Percentiles rank a stretch among this genome's conserved stretches.
These are phyloP conservation scores for Coemansia sp. DNA, from an alignment of 192 early-diverging fungal species.

Conservation along the genomic window DNA sequence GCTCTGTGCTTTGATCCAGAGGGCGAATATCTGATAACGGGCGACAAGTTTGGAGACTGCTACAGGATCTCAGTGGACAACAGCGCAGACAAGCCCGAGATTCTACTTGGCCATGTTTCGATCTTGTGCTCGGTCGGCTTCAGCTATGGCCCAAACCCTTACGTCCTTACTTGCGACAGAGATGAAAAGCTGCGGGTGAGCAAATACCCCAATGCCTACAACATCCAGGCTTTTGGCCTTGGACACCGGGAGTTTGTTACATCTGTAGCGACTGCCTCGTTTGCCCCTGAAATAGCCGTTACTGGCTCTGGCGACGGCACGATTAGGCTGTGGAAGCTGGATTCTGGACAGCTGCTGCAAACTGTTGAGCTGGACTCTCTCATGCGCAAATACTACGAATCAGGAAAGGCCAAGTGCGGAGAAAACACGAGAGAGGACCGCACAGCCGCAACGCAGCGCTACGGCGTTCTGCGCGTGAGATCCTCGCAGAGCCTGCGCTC, in stretches of 20 bases:
- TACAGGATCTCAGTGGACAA: conserved; percentile 34
- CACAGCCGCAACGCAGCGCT: conserved; percentile 30
- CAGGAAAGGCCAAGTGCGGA: conserved; percentile 20
- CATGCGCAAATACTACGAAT: conserved; percentile 29
- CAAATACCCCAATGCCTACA: conserved; percentile 83
- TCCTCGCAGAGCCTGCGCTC: conserved; percentile 11
- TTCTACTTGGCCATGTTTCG: conserved; percentile 90
- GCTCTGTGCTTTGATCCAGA: conserved; percentile 67
- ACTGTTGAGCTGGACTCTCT: conserved; percentile 59
- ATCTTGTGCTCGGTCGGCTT: conserved; percentile 86
- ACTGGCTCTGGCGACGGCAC: conserved; percentile 86
- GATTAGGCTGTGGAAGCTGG: conserved; percentile 74
- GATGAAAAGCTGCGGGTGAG: conserved; percentile 98
- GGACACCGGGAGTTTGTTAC: conserved; percentile 88
- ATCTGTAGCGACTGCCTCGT: conserved; percentile 60
- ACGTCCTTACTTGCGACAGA: conserved; percentile 88
- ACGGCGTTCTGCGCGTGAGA: conserved; percentile 47
- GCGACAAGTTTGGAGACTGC: conserved; percentile 97
- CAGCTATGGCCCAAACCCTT: conserved; percentile 56
- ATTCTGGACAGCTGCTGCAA: conserved; percentile 65
- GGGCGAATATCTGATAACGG: conserved; percentile 65
- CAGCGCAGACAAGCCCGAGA: conserved; percentile 23
- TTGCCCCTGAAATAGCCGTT: conserved; percentile 59
- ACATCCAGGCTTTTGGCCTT: conserved; percentile 85
- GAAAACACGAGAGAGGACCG: conserved; percentile 34